Percentiles rank a stretch among this genome's conserved stretches.
Conservation (phyloP, 768 basidiomycete species). For the Tulasnella sp. region DNA sequence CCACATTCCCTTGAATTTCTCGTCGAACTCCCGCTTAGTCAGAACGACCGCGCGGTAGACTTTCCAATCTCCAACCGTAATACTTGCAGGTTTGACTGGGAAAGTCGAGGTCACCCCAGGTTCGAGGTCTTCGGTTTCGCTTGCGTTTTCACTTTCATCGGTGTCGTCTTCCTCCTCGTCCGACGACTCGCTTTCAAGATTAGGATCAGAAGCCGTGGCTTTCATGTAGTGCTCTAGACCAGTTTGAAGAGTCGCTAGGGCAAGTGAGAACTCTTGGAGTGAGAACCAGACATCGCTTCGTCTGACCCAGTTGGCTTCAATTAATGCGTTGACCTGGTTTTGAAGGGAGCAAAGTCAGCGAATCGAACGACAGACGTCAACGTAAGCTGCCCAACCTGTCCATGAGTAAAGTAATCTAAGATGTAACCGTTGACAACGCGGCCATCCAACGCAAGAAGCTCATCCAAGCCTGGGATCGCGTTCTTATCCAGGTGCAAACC, state of each 20-base stretch:
- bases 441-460: not conserved
- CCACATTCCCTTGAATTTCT: slow-evolving; percentile 59
- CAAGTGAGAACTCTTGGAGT: slow-evolving; percentile 50
- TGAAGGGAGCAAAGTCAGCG: not conserved
- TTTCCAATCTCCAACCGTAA: slow-evolving; percentile 46
- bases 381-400: slow-evolving; percentile 33
- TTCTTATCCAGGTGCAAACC: slow-evolving; percentile 52
- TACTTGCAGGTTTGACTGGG: not conserved
- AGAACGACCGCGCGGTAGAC: slow-evolving; percentile 45
- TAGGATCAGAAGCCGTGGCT: slow-evolving; percentile 25
- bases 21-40: slow-evolving; percentile 44
- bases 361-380: slow-evolving; percentile 5
- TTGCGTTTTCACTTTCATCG: slow-evolving; percentile 22
- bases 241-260: slow-evolving; percentile 43
- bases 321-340: not conserved
- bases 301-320: slow-evolving; percentile 26
- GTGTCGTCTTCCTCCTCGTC: slow-evolving; percentile 27
- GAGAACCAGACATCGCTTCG: slow-evolving; percentile 55
- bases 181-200: slow-evolving; percentile 27
- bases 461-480: slow-evolving; percentile 48
- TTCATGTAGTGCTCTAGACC: slow-evolving; percentile 44
- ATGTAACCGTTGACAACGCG: slow-evolving; percentile 52
- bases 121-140: not conserved
- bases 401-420: slow-evolving; percentile 61
- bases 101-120: not conserved